phyloP scores from a whole-genome alignment of 2,329 filamentous ascomycete genomes.

The Colletotrichum aenigma region DNA sequence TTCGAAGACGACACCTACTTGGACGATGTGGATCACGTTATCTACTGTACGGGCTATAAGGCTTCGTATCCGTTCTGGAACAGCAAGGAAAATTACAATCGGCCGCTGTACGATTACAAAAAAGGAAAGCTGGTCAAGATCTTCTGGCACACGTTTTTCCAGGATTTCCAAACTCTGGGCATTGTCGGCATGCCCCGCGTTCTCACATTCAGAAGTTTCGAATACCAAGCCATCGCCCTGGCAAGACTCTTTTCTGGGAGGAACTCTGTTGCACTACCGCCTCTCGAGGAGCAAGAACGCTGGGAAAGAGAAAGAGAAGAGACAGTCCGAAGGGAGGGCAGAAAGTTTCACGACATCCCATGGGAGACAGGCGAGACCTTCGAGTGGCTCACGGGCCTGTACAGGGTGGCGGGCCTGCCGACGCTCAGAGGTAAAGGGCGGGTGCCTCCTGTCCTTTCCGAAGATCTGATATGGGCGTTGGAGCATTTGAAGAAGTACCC shows the following conservation, averaged over 20 bases:
- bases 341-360: constrained; percentile 56
- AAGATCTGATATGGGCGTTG: constrained; percentile 50
- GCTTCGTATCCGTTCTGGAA: constrained; percentile 57
- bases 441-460: constrained; percentile 47
- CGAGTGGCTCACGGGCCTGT: constrained; percentile 50
- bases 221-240: constrained; percentile 60
- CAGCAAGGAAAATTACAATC: constrained; percentile 40
- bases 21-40: constrained; percentile 39
- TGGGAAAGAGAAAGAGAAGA: constrained; percentile 50
- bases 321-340: constrained; percentile 30
- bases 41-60: constrained; percentile 49
- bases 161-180: constrained; percentile 49
- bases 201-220: constrained; percentile 57
- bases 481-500: constrained; percentile 54
- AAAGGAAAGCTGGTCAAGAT: constrained; percentile 43
- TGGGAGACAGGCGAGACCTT: constrained; percentile 58
- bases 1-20: constrained; percentile 41
- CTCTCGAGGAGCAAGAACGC: constrained; percentile 37
- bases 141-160: constrained; percentile 60
- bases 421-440: constrained; percentile 50
- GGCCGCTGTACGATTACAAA: constrained; percentile 54
- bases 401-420: constrained; percentile 52
- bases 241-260: constrained; percentile 52
- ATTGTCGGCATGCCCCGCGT: constrained; percentile 56
- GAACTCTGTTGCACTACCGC: constrained; percentile 41